Conservation (phyloP, 495 filamentous ascomycete genomes). For the Diplogelasinospora grovesii region DNA sequence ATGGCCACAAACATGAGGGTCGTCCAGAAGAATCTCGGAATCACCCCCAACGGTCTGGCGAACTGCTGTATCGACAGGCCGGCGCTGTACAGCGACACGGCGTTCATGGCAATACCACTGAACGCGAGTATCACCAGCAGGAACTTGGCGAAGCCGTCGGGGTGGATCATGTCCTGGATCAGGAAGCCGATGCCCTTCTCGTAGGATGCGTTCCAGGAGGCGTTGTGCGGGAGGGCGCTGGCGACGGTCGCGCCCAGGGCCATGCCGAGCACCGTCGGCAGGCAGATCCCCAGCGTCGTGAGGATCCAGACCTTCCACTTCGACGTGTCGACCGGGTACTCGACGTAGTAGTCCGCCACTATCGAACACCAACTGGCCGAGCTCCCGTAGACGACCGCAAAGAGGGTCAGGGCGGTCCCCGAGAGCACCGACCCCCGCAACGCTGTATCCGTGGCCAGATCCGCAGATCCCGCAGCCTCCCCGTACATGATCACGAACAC, state of each 20-base stretch:
- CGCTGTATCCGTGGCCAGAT: conserved; percentile 32
- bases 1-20: conserved; percentile 37
- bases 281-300: conserved; percentile 39
- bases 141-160: conserved; percentile 53
- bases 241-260: conserved; percentile 47
- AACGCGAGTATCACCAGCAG: conserved; percentile 50
- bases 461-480: conserved; percentile 41
- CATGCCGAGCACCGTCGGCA: conserved; percentile 53
- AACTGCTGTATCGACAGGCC: conserved; percentile 40
- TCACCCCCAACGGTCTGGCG: conserved; percentile 23
- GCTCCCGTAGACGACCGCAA: conserved; percentile 52
- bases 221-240: conserved; percentile 43
- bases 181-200: conserved; percentile 53
- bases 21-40: conserved; percentile 46
- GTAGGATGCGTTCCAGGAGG: conserved; percentile 43
- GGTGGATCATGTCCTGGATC: conserved; percentile 48
- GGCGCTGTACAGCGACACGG: conserved; percentile 39
- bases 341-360: conserved; percentile 56
- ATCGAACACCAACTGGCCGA: conserved; percentile 56
- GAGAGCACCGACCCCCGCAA: conserved; percentile 33
- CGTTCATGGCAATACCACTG: conserved; percentile 45
- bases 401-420: conserved; percentile 44
- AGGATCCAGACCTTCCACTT: conserved; percentile 47
- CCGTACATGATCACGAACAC: conserved; percentile 55
- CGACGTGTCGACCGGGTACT: conserved; percentile 49